These are phyloP conservation scores for Solanum etuberosum DNA, from an alignment of 257 asterid genomes.

Conservation along the genomic window DNA sequence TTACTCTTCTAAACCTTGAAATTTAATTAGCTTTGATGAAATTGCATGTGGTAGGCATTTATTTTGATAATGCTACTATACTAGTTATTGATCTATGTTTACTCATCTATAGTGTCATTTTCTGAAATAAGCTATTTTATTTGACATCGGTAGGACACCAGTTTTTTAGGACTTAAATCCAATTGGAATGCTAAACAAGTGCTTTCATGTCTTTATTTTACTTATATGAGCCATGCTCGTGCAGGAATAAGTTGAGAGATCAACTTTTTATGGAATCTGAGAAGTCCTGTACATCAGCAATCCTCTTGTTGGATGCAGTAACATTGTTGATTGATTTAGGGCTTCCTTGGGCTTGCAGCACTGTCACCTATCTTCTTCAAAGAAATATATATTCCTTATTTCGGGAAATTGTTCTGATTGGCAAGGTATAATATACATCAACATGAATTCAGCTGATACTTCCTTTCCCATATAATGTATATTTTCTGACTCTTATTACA, in stretches of 20 bases:
- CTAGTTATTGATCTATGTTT: neutral
- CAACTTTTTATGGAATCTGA: slow-evolving; percentile 40
- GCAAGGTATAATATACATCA: slow-evolving; percentile 41
- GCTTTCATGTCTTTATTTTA: neutral
- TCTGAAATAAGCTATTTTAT: neutral
- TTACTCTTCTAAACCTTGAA: neutral
- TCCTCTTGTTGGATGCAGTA: slow-evolving; percentile 53
- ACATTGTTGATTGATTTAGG: slow-evolving; percentile 41
- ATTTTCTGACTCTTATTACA: neutral
- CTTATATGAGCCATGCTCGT: neutral
- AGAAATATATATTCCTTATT: slow-evolving; percentile 57
- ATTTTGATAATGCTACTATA: neutral
- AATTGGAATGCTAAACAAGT: neutral
- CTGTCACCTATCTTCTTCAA: slow-evolving; percentile 50
- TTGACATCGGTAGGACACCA: neutral
- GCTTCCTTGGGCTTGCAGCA: slow-evolving; percentile 88
- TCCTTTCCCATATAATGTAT: neutral
- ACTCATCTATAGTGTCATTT: neutral
- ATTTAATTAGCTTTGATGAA: neutral
- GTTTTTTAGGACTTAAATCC: neutral
- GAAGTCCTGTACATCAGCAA: slow-evolving; percentile 39
- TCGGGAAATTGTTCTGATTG: slow-evolving; percentile 59
- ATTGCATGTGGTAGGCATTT: neutral
- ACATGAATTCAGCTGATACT: neutral
- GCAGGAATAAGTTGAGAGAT: slow-evolving; percentile 55